Base-by-base conservation (phyloP, 1,139 yeast genomes). In the Kodamaea sp. region DNA sequence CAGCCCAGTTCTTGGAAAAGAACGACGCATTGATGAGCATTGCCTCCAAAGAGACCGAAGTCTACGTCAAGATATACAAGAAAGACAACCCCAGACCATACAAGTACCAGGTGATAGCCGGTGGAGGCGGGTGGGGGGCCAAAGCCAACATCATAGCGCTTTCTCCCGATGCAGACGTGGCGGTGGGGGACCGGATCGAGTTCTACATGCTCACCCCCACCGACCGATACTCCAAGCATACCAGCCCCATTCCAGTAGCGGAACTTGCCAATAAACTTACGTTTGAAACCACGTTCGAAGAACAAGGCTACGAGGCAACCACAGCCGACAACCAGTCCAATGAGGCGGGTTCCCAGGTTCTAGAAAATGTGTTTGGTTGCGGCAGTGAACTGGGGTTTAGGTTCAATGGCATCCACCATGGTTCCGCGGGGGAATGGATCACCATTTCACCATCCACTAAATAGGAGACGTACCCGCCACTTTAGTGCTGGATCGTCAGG, bases 71-170 rank as follows among this genome's bases (percentile, higher is more conserved):
- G 41, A 30, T 68, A 11, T 50, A 48, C 33, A 50, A 50, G 14
- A 40, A 43, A 6, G 47, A 44, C 7, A 48, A 50, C 5, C 41
- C 42, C 2, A 39, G 30, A 9, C 46, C 47, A 4, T 45, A 47
- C 28, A 51, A 66, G 35, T 65, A 61, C 50, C 70, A 75, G 47
- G 80, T 80, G 13, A 70, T 77, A 24, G 85, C 85, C 5, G 77
- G 77, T 1, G 86, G 86, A 4, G 86, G 85, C 2, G 75, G 77
- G 8, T 80, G 85, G 86, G 82, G 83, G 1, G 71, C 80, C 22
- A 72, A 80, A 37, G 76, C 83, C 0, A 70, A 73, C 27, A 74
- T 78, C 52, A 61, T 80, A 10, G 85, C 78, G 1, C 56, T 80
- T 14, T 79, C 81, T 7, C 79, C 83, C 2, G 73, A 73, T 9